phyloP scores from a whole-genome alignment of 202 grass and related monocot species.

The Schoenoplectus tabernaemontani region DNA sequence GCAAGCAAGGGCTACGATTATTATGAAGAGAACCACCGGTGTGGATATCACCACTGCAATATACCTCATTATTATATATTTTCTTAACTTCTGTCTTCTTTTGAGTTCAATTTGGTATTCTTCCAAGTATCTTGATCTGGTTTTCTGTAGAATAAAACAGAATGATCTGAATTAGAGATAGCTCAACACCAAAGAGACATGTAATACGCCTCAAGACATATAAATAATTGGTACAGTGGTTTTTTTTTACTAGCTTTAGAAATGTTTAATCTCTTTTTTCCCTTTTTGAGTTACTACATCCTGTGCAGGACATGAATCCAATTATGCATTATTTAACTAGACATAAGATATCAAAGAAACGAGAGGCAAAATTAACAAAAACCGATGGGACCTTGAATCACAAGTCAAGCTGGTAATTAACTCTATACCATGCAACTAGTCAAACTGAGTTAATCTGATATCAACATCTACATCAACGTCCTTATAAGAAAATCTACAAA shows the following conservation, averaged over 20 bases:
- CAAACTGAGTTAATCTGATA: background rate
- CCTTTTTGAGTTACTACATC: background rate
- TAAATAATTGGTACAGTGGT: background rate
- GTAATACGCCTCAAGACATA: background rate
- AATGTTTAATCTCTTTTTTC: background rate
- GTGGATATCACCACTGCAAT: background rate
- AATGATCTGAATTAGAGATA: background rate
- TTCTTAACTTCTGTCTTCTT: background rate
- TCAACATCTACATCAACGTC: no score
- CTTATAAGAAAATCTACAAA: background rate
- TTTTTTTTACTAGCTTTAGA: no score
- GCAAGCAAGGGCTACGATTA: background rate
- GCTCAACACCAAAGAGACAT: background rate
- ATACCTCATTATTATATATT: background rate
- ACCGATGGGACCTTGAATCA: background rate
- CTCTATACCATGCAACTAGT: background rate
- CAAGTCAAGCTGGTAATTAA: background rate
- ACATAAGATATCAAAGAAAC: background rate
- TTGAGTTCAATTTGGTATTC: background rate
- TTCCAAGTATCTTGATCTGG: background rate
- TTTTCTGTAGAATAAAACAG: background rate
- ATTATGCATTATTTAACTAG: background rate
- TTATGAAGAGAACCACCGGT: background rate
- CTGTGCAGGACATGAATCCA: background rate
- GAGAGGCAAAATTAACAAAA: background rate